Evolutionary conservation across 169 alveolate species (phyloP).

Genomic region (Amoebophrya sp.): DNA sequence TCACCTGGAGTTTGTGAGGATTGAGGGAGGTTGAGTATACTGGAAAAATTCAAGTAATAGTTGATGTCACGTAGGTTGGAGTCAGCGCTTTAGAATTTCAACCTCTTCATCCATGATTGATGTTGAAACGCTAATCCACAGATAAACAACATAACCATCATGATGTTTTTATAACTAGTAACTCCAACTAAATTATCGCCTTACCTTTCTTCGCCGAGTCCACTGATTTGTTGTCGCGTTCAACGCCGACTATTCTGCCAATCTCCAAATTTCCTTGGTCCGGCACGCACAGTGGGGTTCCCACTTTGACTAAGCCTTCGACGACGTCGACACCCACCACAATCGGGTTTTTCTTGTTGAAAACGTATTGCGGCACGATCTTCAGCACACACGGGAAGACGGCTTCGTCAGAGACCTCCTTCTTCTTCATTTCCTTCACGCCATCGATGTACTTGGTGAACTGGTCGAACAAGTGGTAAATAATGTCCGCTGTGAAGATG

Average conservation of each 20-base stretch:
- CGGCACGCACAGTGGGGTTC: constrained; percentile 58
- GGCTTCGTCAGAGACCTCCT: constrained; percentile 49
- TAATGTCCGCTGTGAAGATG: constrained; percentile 94
- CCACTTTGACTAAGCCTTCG: constrained; percentile 53
- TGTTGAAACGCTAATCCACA: too few relatives aligned
- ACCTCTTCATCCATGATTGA: too few relatives aligned
- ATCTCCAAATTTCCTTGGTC: constrained; percentile 64
- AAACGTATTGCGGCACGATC: constrained; percentile 83
- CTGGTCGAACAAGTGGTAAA: constrained; percentile 94
- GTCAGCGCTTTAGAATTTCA: too few relatives aligned
- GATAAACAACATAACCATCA: too few relatives aligned
- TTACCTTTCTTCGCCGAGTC: constrained; percentile 83
- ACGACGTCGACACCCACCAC: constrained; percentile 71
- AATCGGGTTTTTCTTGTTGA: constrained; percentile 92
- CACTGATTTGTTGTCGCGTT: constrained; percentile 82
- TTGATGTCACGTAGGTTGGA: too few relatives aligned
- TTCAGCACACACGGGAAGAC: constrained; percentile 92
- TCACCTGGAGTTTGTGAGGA: too few relatives aligned
- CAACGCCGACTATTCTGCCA: constrained; percentile 92
- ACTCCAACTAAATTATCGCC: too few relatives aligned
- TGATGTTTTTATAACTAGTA: too few relatives aligned
- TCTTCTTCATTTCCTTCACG: constrained; percentile 76
- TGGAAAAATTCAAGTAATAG: too few relatives aligned
- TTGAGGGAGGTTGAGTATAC: too few relatives aligned
- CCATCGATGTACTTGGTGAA: constrained; percentile 85